A percentile compares a stretch with the other conserved stretches of the same genome.
Conservation (phyloP, 257 asterid species). For the Solanum verrucosum region DNA sequence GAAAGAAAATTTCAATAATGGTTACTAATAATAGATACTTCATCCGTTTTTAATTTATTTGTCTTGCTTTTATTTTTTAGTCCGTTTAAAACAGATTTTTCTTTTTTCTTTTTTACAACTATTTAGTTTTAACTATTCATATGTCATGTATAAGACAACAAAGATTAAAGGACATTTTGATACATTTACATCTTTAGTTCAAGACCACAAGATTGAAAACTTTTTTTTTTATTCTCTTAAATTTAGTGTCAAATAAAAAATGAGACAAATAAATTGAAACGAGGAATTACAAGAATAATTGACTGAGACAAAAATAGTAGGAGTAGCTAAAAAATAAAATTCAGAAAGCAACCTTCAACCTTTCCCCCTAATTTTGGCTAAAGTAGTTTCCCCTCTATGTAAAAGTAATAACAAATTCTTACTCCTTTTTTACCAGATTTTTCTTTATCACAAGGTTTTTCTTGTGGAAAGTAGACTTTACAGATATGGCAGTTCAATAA, state of each 20-base stretch:
- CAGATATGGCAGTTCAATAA: background rate
- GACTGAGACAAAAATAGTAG: background rate
- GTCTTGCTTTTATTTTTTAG: background rate
- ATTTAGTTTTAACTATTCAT: background rate
- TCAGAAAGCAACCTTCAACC: background rate
- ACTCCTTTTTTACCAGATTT: background rate
- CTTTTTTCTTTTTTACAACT: background rate
- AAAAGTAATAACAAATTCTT: background rate
- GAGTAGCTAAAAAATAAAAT: background rate
- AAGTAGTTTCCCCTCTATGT: background rate
- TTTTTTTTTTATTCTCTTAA: background rate
- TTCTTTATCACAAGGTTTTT: background rate
- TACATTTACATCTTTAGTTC: background rate
- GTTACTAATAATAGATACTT: background rate
- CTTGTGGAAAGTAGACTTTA: background rate
- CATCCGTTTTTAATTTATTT: no score
- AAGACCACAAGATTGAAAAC: background rate
- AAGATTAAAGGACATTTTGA: background rate
- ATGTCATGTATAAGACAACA: background rate
- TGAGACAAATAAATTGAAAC: background rate
- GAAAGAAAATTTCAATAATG: background rate
- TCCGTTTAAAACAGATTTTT: background rate
- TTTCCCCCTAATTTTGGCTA: background rate
- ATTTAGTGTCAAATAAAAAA: background rate
- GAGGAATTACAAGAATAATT: background rate